phyloP scores from a whole-genome alignment of 805 yeast genomes.

The Metschnikowia picachoensis region DNA sequence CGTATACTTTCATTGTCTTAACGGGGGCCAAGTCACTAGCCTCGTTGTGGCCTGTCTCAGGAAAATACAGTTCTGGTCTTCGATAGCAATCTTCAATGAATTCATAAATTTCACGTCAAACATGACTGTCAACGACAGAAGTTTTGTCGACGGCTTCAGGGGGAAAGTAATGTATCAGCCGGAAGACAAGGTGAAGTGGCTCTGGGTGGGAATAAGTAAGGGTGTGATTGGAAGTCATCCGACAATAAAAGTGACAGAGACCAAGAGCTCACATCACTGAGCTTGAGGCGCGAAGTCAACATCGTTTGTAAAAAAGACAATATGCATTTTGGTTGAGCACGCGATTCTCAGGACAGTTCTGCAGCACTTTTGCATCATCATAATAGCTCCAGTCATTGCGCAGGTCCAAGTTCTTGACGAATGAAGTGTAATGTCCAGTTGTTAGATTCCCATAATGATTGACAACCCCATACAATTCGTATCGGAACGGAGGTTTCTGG shows the following conservation, averaged over 20 bases:
- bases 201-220: constrained; percentile 61
- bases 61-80: constrained; percentile 81
- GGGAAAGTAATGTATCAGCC: constrained; percentile 54
- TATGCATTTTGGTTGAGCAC: constrained; percentile 76
- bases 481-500: constrained; percentile 76
- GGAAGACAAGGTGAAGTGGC: constrained; percentile 52
- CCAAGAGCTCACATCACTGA: not conserved
- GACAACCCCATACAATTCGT: constrained; percentile 74
- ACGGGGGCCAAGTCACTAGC: constrained; percentile 86
- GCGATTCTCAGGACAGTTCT: constrained; percentile 44
- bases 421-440: constrained; percentile 88
- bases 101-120: constrained; percentile 72
- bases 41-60: constrained; percentile 83
- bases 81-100: constrained; percentile 83
- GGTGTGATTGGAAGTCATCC: constrained; percentile 60
- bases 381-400: constrained; percentile 65
- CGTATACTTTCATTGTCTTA: constrained; percentile 77
- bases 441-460: constrained; percentile 79
- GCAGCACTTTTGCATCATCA: constrained; percentile 72
- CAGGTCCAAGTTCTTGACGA: constrained; percentile 49
- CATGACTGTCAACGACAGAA: constrained; percentile 76
- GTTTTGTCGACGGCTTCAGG: constrained; percentile 75
- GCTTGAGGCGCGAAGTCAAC: not conserved
- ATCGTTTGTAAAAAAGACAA: constrained; percentile 66
- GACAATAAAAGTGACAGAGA: constrained; percentile 33